Conservation (phyloP, 2,329 filamentous ascomycete genomes). For the Cytospora schulzeri region DNA sequence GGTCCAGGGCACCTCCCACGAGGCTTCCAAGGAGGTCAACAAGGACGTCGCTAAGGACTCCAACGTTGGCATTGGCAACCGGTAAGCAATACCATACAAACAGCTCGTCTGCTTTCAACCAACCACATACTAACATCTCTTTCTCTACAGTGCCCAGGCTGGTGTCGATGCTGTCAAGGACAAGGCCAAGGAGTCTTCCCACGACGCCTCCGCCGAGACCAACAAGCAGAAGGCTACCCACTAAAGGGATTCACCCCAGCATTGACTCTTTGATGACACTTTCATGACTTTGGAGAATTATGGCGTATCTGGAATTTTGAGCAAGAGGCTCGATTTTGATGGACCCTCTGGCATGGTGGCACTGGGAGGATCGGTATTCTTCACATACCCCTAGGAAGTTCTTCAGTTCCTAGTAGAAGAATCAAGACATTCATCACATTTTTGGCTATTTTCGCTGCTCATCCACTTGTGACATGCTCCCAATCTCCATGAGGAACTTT, state of each 20-base stretch:
- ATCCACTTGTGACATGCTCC: not conserved
- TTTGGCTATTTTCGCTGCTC: too few species aligned
- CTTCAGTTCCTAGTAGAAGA: conserved; percentile 33
- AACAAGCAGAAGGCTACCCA: conserved; percentile 44
- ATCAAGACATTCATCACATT: conserved; percentile 17
- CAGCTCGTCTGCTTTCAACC: not conserved
- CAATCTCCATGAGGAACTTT: too few species aligned
- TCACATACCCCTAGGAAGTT: conserved; percentile 38
- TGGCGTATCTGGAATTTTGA: conserved; percentile 16
- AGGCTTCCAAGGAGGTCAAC: conserved; percentile 61
- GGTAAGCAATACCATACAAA: conserved; percentile 36
- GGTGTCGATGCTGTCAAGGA: conserved; percentile 39
- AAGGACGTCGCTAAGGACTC: conserved; percentile 59
- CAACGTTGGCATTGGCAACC: conserved; percentile 49
- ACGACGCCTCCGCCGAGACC: conserved; percentile 40
- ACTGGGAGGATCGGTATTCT: conserved; percentile 24
- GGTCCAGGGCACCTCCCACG: conserved; percentile 38
- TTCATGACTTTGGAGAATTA: conserved; percentile 14
- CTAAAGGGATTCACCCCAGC: conserved; percentile 33
- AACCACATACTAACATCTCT: not conserved
- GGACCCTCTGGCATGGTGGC: conserved; percentile 16
- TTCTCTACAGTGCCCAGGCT: conserved; percentile 33
- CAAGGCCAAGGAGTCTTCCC: conserved; percentile 38
- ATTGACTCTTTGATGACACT: conserved; percentile 6
- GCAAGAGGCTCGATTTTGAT: conserved; percentile 2